Percentiles rank a stretch among this genome's conserved stretches.
Evolutionary conservation across 2,329 filamentous ascomycete species (phyloP).

Genomic region (Monosporascus sp.): DNA sequence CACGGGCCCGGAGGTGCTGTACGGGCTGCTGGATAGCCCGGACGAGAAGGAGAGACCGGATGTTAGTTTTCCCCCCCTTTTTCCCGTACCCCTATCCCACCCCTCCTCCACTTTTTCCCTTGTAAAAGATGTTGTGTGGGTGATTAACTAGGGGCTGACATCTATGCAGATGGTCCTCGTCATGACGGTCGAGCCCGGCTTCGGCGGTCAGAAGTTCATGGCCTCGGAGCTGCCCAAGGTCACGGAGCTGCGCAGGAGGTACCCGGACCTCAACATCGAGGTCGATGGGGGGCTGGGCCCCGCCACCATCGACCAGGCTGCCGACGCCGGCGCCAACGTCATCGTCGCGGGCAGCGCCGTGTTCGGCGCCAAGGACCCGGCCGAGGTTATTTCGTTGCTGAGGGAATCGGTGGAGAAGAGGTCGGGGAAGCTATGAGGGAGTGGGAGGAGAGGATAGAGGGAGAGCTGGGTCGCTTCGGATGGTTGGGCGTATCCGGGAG

Average conservation of each 20-base stretch:
- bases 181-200: constrained; percentile 97
- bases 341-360: constrained; percentile 96
- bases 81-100: not conserved
- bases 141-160: not conserved
- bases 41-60: constrained; percentile 77
- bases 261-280: constrained; percentile 93
- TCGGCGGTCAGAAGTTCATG: constrained; percentile 99
- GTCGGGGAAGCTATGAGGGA: constrained; percentile 31
- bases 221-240: constrained; percentile 93
- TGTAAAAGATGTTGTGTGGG: not conserved
- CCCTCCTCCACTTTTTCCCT: not conserved
- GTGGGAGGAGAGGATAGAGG: not conserved
- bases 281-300: constrained; percentile 90
- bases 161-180: constrained; percentile 81
- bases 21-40: constrained; percentile 74
- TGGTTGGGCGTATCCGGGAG: not conserved
- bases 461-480: not conserved
- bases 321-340: constrained; percentile 93
- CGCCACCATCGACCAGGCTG: constrained; percentile 86
- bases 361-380: constrained; percentile 85
- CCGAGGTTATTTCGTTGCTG: constrained; percentile 78
- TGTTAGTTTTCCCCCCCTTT: constrained; percentile 48
- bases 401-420: constrained; percentile 70
- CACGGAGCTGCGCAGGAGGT: constrained; percentile 70
- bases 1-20: constrained; percentile 85